Conservation (phyloP, 495 filamentous ascomycete genomes). For the Neohortaea acidophila region DNA sequence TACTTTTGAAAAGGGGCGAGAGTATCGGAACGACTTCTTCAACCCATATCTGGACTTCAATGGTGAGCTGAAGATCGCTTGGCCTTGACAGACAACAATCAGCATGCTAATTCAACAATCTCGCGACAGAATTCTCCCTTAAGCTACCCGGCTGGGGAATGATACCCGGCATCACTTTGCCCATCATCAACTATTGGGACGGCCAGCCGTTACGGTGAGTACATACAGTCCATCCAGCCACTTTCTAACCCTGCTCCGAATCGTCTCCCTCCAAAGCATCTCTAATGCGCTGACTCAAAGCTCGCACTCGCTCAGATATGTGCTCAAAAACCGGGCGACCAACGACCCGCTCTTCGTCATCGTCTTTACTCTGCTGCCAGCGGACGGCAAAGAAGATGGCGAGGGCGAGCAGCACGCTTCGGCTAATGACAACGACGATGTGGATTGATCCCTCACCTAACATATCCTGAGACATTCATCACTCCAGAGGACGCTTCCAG, state of each 20-base stretch:
- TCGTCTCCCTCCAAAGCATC: not conserved
- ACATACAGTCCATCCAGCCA: constrained; percentile 1
- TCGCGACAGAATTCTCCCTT: constrained; percentile 54
- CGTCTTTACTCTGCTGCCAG: constrained; percentile 52
- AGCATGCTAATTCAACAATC: too few species aligned
- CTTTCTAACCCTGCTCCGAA: too few species aligned
- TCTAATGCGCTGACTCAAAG: constrained; percentile 23
- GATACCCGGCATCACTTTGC: constrained; percentile 58
- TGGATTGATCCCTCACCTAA: too few species aligned
- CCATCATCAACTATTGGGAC: constrained; percentile 72
- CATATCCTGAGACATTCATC: too few species aligned
- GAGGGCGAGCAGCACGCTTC: too few species aligned
- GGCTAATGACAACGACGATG: too few species aligned
- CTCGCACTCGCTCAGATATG: constrained; percentile 67
- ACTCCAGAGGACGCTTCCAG: too few species aligned
- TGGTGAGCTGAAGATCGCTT: constrained; percentile 32
- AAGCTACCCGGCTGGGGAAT: constrained; percentile 63
- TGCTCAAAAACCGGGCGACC: constrained; percentile 60
- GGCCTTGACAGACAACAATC: too few species aligned
- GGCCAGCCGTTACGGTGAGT: constrained; percentile 40
- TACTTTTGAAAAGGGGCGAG: constrained; percentile 42
- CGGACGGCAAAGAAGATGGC: constrained; percentile 45
- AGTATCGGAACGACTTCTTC: constrained; percentile 71
- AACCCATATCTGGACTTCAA: constrained; percentile 86
- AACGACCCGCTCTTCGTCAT: constrained; percentile 62